Evolutionary conservation across 2,329 filamentous ascomycete genomes (phyloP), one percentile per base, ranked within the genome.

Genomic region (Cytospora piceicola): DNA sequence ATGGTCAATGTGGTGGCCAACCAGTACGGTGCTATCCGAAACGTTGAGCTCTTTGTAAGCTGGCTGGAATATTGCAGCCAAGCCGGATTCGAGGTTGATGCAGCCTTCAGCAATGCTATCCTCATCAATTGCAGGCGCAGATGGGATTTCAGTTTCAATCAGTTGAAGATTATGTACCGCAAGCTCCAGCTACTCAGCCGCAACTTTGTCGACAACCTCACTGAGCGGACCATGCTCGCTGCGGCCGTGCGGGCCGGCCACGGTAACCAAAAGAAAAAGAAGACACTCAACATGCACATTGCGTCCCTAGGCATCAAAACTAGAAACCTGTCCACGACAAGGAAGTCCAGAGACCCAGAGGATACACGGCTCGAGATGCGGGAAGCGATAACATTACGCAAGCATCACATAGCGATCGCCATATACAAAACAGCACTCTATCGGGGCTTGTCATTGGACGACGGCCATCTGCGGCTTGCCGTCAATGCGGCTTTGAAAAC

Each of bases 401-500:
- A 52, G 20, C 58, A 68, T 22, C 57, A 24, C n/a, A 56, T 57
- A n/a, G 63, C 49, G 30, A 60, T 56, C 20, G 51, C 27, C 4
- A 75, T 80, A 4, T 85, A 83, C 71, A 75, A 72, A 59, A 71
- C 71, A 30, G 78, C 78, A 0, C 54, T 75, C 1, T 69, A 68
- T 12, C 71, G 69, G 5, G 76, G 77, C 22, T 74, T 82, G 70
- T 72, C 73, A 1, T 75, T 76, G 66, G 79, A 77, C 32, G 70
- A 71, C 3, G 75, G 78, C 29, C 82, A 80, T 61, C 75, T 86
- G 17, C 78, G 80, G n/a, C 73, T 85, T 6, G 82, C 80, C 11
- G 78, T 86, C 11, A 70, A 78, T 12, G 81, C 82, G 2, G 75
- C 77, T 17, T 70, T 85, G 59, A 73, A 72, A 20, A 55, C 71